Evolutionary conservation across 371 early-diverging fungal genomes (phyloP), one percentile per base, ranked within the genome.

Genomic region (Nematocida parisii): DNA sequence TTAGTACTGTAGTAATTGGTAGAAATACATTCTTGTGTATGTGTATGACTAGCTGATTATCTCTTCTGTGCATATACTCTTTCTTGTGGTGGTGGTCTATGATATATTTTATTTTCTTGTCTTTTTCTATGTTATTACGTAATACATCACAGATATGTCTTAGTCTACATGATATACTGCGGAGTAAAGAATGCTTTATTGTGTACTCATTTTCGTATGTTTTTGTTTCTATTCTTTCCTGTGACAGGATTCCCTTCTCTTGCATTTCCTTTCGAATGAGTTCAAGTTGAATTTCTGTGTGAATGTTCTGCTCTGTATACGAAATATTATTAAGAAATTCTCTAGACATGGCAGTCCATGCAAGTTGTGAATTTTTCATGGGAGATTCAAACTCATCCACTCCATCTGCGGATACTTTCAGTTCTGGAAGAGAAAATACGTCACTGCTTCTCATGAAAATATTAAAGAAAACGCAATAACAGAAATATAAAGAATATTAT

Each of bases 201-300:
- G 60, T 84, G 4, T 47, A 47, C 22, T 24, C 39, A 6, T 9
- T 42, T n/a, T 44, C 39, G 24, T 81, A 72, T 13, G 54, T 9
- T 47, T 73, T 82, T 47, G 54, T 62, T 27, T 75, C 70, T 60
- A 83, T 74, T 40, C 66, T 55, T 42, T 77, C 72, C n/a, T 81
- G 27, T 45, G 81, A 73, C 5, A 67, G 61, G 4, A 83, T 70
- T 15, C 82, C 44, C 42, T 46, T 60, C 20, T 56, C 47, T 44
- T 61, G 45, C 40, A 83, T 66, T 47, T 82, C 71, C 39, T 82
- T 58, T 54, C 75, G 52, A 4, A 71, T 20, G 27, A 66, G 55
- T 13, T 57, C 70, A n/a, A 81, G 66, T 54, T 85, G 84, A 24
- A 68, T 74, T 46, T 87, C 83, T 20, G 82, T 33, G 11, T 70